Evolutionary conservation across 2,329 filamentous ascomycete genomes (phyloP).

Genomic region (Aspergillus vadensis): DNA sequence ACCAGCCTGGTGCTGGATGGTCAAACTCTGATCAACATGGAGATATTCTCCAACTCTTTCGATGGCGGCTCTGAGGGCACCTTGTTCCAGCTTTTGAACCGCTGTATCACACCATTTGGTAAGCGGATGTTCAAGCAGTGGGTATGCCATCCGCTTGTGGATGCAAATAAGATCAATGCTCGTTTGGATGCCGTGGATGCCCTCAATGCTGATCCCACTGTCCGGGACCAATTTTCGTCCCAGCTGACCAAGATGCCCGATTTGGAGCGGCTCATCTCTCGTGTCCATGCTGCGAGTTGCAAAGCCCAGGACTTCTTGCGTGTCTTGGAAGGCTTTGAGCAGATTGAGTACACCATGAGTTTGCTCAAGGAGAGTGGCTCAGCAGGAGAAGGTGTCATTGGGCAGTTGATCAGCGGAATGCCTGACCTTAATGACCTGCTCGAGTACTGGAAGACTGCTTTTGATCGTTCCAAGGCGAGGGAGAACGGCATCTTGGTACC

Average conservation of each 20-base stretch:
- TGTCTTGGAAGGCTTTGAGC: constrained; percentile 93
- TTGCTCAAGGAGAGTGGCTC: constrained; percentile 72
- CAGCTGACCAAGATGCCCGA: constrained; percentile 92
- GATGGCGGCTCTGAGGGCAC: constrained; percentile 85
- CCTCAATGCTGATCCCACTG: constrained; percentile 76
- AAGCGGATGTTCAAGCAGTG: constrained; percentile 95
- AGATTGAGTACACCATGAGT: constrained; percentile 91
- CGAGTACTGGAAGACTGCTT: constrained; percentile 85
- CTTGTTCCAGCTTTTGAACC: constrained; percentile 85
- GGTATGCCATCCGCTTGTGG: constrained; percentile 93
- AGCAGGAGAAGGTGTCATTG: constrained; percentile 75
- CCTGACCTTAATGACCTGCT: constrained; percentile 76
- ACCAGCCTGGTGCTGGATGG: constrained; percentile 91
- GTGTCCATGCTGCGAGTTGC: constrained; percentile 89
- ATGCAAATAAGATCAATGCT: constrained; percentile 85
- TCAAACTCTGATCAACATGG: constrained; percentile 96
- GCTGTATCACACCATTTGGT: constrained; percentile 93
- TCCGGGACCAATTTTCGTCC: constrained; percentile 84
- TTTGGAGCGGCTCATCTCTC: constrained; percentile 88
- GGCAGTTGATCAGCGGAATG: constrained; percentile 81
- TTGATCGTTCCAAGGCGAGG: constrained; percentile 77
- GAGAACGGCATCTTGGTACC: constrained; percentile 83
- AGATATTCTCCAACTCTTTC: constrained; percentile 90
- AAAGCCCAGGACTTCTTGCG: constrained; percentile 89
- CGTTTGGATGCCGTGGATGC: constrained; percentile 92